These are phyloP conservation scores for Chalciporus piperatus DNA, from an alignment of 768 basidiomycete species.

Conservation along the genomic window DNA sequence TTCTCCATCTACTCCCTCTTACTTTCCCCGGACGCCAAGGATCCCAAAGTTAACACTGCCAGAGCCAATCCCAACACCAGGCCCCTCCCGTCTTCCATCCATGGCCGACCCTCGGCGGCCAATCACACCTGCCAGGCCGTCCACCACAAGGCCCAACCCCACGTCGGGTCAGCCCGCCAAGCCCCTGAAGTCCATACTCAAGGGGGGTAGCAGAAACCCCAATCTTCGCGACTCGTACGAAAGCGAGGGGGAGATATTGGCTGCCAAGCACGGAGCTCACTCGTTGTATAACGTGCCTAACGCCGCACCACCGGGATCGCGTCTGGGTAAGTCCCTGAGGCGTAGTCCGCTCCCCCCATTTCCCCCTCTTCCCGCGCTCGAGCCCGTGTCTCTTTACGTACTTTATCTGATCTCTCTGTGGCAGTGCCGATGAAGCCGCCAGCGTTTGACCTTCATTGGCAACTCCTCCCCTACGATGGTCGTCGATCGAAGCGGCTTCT, in stretches of 20 bases:
- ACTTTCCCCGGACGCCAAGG: slow-evolving; percentile 24
- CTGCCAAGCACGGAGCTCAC: slow-evolving; percentile 21
- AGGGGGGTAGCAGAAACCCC: slow-evolving; percentile 25
- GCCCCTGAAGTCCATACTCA: slow-evolving; percentile 31
- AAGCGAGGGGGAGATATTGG: slow-evolving; percentile 26
- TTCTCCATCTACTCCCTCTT: slow-evolving; percentile 11
- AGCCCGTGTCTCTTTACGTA: slow-evolving; percentile 14
- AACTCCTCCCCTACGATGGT: slow-evolving; percentile 40
- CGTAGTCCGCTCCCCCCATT: neutral
- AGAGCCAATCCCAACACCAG: neutral
- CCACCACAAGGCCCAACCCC: slow-evolving; percentile 19
- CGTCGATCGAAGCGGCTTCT: slow-evolving; percentile 36
- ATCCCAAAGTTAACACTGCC: slow-evolving; percentile 18
- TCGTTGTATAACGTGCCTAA: slow-evolving; percentile 22
- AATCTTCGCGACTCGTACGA: slow-evolving; percentile 24
- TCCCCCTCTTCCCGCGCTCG: neutral
- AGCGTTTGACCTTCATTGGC: slow-evolving; percentile 46
- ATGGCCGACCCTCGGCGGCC: slow-evolving; percentile 17
- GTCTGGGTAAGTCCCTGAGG: slow-evolving; percentile 22
- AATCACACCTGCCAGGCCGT: slow-evolving; percentile 16
- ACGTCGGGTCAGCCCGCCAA: slow-evolving; percentile 20
- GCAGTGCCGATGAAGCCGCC: slow-evolving; percentile 40
- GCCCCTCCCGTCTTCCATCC: slow-evolving; percentile 14
- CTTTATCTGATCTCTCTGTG: slow-evolving; percentile 29
- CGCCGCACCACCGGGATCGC: slow-evolving; percentile 22